Percentiles rank a stretch among this genome's conserved stretches.
phyloP scores from a whole-genome alignment of 805 yeast genomes.

The Yarrowia phangngaensis region DNA sequence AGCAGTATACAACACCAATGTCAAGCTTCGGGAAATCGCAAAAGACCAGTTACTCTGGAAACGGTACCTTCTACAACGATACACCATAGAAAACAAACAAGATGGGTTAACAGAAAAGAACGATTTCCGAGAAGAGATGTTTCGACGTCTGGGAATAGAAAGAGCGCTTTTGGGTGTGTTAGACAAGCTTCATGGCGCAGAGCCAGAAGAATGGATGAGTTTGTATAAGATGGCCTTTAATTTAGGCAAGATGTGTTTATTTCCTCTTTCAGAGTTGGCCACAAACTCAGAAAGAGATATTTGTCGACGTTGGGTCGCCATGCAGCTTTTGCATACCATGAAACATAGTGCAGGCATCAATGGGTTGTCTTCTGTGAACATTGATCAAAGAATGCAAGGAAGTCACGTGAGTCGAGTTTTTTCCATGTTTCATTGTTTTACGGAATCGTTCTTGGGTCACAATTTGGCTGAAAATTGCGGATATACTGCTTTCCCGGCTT shows the following conservation, averaged over 20 bases:
- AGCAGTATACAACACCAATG: conserved; percentile 13
- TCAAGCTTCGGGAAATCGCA: neutral
- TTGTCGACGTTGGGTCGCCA: conserved; percentile 8
- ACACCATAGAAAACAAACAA: neutral
- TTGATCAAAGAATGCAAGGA: conserved; percentile 1
- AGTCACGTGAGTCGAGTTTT: neutral
- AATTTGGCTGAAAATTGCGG: conserved; percentile 17
- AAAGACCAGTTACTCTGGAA: conserved; percentile 8
- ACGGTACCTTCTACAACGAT: conserved; percentile 3
- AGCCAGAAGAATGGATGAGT: conserved; percentile 9
- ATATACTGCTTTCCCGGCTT: neutral
- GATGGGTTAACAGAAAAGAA: neutral
- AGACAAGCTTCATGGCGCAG: neutral
- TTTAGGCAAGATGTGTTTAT: conserved; percentile 15
- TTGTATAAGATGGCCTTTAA: conserved; percentile 15
- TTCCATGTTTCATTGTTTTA: conserved; percentile 19
- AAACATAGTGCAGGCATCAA: conserved; percentile 22
- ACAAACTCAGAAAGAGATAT: neutral
- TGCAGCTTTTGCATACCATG: conserved; percentile 14
- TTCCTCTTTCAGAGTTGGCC: conserved; percentile 7
- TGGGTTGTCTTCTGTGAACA: conserved; percentile 9
- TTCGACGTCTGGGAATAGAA: conserved; percentile 5
- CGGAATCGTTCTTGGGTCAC: conserved; percentile 1
- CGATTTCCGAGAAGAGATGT: conserved; percentile 13
- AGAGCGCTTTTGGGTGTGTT: neutral